Conservation (phyloP, 1,284 basidiomycete species). For the Trametes versicolor region DNA sequence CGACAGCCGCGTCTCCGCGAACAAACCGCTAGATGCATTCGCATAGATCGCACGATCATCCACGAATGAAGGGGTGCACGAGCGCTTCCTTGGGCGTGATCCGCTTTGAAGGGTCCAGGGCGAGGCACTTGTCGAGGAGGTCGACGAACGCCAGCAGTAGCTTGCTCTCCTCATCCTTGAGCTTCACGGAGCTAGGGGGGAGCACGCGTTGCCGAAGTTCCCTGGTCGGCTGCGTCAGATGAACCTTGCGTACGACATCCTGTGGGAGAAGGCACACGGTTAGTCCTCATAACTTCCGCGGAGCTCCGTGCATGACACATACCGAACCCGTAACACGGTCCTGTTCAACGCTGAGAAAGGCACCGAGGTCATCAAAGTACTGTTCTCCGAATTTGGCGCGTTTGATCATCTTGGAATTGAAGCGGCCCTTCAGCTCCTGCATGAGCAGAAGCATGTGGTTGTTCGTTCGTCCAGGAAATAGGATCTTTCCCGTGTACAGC, state of each 20-base stretch:
- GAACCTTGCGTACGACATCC: constrained; percentile 85
- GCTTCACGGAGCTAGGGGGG: constrained; percentile 78
- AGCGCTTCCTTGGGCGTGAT: constrained; percentile 91
- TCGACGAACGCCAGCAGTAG: constrained; percentile 89
- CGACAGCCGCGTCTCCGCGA: constrained; percentile 1
- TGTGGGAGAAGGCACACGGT: constrained; percentile 45
- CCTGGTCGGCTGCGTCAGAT: constrained; percentile 84
- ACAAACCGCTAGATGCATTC: background rate
- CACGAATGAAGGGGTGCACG: constrained; percentile 86
- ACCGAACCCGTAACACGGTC: constrained; percentile 87
- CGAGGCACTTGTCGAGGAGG: constrained; percentile 90
- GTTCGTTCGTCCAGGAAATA: constrained; percentile 96
- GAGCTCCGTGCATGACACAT: constrained; percentile 47
- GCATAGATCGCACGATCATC: constrained; percentile 46
- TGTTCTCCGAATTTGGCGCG: constrained; percentile 91
- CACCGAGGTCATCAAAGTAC: constrained; percentile 94
- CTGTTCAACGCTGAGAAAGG: constrained; percentile 82
- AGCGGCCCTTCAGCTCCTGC: constrained; percentile 96
- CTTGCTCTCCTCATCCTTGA: constrained; percentile 91
- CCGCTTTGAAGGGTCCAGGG: constrained; percentile 89
- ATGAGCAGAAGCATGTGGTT: constrained; percentile 98
- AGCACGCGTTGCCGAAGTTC: constrained; percentile 88
- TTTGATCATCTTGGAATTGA: constrained; percentile 95
- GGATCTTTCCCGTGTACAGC: constrained; percentile 97
- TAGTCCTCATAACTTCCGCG: constrained; percentile 28